Conservation (phyloP, 306 rosid genomes). For the Rosa chinensis region DNA sequence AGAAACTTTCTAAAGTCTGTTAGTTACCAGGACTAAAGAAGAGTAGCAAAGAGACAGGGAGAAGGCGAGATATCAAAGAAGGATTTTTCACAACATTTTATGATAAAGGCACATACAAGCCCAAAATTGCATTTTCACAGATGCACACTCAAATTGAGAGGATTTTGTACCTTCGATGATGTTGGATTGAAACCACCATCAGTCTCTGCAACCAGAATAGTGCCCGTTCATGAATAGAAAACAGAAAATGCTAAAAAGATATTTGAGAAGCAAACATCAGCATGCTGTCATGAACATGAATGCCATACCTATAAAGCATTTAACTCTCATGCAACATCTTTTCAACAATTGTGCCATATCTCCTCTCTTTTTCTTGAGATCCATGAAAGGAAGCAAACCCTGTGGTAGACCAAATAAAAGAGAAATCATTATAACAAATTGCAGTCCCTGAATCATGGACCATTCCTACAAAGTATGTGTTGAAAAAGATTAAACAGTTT, state of each 20-base stretch:
- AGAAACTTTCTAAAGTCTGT: not conserved
- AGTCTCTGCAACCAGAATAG: conserved; percentile 46
- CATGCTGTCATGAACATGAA: not conserved
- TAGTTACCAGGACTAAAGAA: not conserved
- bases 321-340: conserved; percentile 56
- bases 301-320: conserved; percentile 60
- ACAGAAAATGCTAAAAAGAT: not conserved
- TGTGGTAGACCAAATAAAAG: no score
- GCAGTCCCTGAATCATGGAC: not conserved
- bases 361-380: no score
- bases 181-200: conserved; percentile 74
- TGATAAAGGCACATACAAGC: not conserved
- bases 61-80: not conserved
- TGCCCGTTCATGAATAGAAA: not conserved
- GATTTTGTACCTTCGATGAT: conserved; percentile 46
- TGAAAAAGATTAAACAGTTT: not conserved
- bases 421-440: not conserved
- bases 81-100: not conserved
- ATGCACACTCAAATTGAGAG: conserved; percentile 4
- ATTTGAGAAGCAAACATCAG: not conserved
- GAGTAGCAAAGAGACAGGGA: not conserved
- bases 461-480: not conserved
- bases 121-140: not conserved
- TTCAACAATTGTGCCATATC: conserved; percentile 11
- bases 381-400: not conserved